These are phyloP conservation scores for Poterioochromonas sp. DNA, from an alignment of 352 stramenopile genomes.

Conservation along the genomic window DNA sequence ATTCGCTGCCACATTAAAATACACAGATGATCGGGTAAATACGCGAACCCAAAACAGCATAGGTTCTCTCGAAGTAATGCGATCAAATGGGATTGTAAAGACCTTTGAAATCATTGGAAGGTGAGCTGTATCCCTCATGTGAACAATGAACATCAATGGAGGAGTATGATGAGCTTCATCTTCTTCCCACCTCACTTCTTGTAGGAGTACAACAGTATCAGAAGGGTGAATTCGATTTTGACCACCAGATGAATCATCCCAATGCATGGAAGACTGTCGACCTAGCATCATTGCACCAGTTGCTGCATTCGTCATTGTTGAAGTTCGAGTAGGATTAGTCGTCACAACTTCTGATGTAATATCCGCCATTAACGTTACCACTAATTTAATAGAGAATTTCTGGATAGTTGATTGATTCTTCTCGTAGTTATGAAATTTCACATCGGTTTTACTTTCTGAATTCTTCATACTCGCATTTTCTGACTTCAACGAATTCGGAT, in stretches of 20 bases:
- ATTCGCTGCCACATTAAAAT: background rate
- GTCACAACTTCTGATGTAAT: background rate
- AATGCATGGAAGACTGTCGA: too few species aligned
- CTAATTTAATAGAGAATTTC: background rate
- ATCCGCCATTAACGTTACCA: background rate
- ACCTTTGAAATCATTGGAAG: background rate
- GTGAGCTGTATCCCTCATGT: background rate
- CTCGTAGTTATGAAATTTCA: too few species aligned
- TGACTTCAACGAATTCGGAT: background rate
- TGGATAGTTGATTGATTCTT: too few species aligned
- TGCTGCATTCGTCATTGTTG: background rate
- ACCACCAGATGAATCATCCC: background rate
- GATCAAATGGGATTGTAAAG: background rate
- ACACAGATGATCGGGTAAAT: background rate
- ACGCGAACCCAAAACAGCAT: background rate
- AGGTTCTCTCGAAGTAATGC: background rate
- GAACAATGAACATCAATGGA: background rate
- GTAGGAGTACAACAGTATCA: background rate
- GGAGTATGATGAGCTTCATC: background rate
- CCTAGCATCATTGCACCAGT: background rate
- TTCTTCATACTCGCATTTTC: background rate
- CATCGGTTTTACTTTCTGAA: too few species aligned
- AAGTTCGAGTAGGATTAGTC: too few species aligned
- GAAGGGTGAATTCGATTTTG: background rate
- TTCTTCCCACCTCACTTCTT: background rate